phyloP scores from a whole-genome alignment of 73 alveolate genomes.

The Stentor roeselii region DNA sequence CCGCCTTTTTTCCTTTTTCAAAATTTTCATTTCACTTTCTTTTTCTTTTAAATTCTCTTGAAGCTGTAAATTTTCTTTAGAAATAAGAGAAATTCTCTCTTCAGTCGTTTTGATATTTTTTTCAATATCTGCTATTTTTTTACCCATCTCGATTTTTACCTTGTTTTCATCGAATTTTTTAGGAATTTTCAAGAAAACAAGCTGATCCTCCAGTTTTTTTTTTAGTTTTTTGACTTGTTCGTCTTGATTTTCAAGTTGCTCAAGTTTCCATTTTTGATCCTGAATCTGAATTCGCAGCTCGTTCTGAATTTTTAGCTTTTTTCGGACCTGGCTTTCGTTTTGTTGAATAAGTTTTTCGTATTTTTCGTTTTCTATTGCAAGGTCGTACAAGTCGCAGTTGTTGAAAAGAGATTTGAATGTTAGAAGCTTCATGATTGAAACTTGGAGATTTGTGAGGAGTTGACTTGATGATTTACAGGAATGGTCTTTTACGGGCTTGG shows the following conservation, averaged over 20 bases:
- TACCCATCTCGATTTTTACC: background rate
- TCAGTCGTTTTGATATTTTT: background rate
- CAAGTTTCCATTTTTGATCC: background rate
- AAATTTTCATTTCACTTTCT: background rate
- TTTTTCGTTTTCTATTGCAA: background rate
- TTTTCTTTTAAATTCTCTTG: background rate
- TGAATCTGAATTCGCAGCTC: background rate
- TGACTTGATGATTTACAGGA: no score
- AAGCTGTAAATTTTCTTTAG: background rate
- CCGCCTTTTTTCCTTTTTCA: background rate
- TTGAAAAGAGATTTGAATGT: background rate
- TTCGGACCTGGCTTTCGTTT: background rate
- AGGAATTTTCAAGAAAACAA: background rate
- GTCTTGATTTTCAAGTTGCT: background rate
- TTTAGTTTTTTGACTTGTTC: background rate
- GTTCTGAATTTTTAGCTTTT: background rate
- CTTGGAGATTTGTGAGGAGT: background rate
- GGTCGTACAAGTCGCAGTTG: background rate
- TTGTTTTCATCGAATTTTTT: background rate
- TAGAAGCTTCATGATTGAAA: background rate
- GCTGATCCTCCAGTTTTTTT: background rate
- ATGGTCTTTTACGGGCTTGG: no score
- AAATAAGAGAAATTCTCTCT: no score
- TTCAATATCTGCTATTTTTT: background rate
- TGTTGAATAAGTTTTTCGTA: background rate